Percentiles rank a stretch among this genome's conserved stretches.
phyloP scores from a whole-genome alignment of 768 basidiomycete species.

The Lentinula boryana region DNA sequence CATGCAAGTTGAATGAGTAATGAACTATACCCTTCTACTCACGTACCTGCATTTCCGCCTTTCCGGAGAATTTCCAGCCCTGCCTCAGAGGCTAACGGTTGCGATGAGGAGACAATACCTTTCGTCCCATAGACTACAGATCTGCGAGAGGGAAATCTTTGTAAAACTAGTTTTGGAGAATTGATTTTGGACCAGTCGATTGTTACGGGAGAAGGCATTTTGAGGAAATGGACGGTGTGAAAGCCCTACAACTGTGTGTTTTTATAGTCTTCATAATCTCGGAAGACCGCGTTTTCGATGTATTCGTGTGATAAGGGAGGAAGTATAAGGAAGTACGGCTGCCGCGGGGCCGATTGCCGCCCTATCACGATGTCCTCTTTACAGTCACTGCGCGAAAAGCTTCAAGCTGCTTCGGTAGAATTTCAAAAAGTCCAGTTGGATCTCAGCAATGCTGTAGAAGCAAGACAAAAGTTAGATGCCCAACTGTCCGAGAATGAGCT shows the following conservation, averaged over 20 bases:
- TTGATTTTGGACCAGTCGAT: conserved; percentile 59
- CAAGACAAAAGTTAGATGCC: conserved; percentile 81
- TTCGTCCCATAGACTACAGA: conserved; percentile 86
- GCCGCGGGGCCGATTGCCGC: not conserved
- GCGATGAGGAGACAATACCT: conserved; percentile 83
- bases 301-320: not conserved
- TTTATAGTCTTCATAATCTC: not conserved
- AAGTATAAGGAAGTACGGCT: not conserved
- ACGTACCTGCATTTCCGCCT: conserved; percentile 91
- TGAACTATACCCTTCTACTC: not conserved
- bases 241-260: not conserved
- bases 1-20: not conserved
- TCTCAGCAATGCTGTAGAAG: conserved; percentile 67
- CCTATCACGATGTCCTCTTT: conserved; percentile 21
- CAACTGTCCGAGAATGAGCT: conserved; percentile 89
- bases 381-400: conserved; percentile 37
- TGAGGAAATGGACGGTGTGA: not conserved
- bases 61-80: conserved; percentile 87
- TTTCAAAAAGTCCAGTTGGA: conserved; percentile 82
- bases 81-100: conserved; percentile 87
- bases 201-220: conserved; percentile 28
- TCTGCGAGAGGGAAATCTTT: conserved; percentile 76
- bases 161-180: conserved; percentile 57
- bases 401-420: conserved; percentile 66
- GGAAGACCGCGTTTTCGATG: not conserved